Evolutionary conservation across 768 basidiomycete genomes (phyloP).

Genomic region (Lactarius evosmus): DNA sequence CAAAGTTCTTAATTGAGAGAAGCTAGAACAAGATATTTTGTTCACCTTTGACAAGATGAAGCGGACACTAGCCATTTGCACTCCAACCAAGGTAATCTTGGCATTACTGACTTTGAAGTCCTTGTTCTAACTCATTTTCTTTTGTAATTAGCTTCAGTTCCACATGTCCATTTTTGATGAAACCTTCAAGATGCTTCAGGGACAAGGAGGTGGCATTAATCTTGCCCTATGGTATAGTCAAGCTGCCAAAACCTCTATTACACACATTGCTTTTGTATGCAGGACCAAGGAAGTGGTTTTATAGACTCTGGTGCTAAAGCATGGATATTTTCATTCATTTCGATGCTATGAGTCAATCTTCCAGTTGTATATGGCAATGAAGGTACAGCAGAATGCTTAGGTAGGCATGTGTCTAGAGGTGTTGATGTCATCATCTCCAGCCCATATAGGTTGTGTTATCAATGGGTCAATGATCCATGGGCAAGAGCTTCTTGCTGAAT

Average conservation of each 20-base stretch:
- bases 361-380: conserved; percentile 57
- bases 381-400: conserved; percentile 34
- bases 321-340: conserved; percentile 53
- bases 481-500: conserved; percentile 58
- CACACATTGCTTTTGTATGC: conserved; percentile 43
- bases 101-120: not conserved
- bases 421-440: conserved; percentile 32
- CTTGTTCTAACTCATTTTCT: not conserved
- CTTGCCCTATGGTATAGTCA: conserved; percentile 44
- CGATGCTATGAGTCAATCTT: conserved; percentile 60
- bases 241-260: conserved; percentile 31
- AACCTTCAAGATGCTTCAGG: conserved; percentile 40
- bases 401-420: not conserved
- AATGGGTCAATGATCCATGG: conserved; percentile 67
- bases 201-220: conserved; percentile 41
- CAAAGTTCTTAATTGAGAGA: conserved; percentile 40
- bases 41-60: conserved; percentile 53
- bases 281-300: conserved; percentile 53
- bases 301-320: conserved; percentile 44
- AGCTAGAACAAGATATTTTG: conserved; percentile 44
- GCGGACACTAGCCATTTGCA: conserved; percentile 46
- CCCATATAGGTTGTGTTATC: conserved; percentile 64
- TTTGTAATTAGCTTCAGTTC: conserved; percentile 34
- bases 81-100: conserved; percentile 39
- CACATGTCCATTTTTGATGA: conserved; percentile 51